Evolutionary conservation across 495 filamentous ascomycete species (phyloP).

Genomic region (Achaetomiella virescens): DNA sequence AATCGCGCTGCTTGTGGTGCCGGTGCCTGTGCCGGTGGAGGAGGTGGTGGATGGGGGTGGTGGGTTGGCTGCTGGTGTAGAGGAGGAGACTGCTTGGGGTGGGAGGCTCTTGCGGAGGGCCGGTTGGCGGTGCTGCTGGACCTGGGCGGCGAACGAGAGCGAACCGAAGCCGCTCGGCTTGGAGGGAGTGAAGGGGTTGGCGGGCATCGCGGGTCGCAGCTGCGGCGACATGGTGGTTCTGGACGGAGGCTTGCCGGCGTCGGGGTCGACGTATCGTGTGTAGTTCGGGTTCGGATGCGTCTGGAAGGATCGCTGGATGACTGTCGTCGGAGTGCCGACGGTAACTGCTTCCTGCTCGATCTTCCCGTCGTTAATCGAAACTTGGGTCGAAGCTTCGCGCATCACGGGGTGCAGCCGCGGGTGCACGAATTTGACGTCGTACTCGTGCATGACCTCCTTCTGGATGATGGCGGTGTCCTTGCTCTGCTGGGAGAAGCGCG

Average conservation of each 20-base stretch:
- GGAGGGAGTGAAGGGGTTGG: slow-evolving; percentile 29
- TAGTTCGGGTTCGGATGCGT: slow-evolving; percentile 89
- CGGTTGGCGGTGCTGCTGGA: slow-evolving; percentile 15
- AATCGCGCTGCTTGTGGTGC: neutral
- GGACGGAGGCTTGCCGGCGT: slow-evolving; percentile 31
- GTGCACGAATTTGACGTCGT: slow-evolving; percentile 92
- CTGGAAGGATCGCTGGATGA: slow-evolving; percentile 74
- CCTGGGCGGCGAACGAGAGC: slow-evolving; percentile 6
- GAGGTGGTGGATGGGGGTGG: slow-evolving; percentile 2
- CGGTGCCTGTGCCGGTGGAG: slow-evolving; percentile 8
- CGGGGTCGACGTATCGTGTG: slow-evolving; percentile 67
- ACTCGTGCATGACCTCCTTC: slow-evolving; percentile 89
- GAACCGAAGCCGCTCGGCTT: slow-evolving; percentile 8
- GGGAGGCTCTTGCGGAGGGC: slow-evolving; percentile 15
- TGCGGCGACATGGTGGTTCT: slow-evolving; percentile 21
- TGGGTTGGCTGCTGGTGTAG: neutral
- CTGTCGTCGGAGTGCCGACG: slow-evolving; percentile 67
- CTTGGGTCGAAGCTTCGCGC: slow-evolving; percentile 79
- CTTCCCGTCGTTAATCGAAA: slow-evolving; percentile 40
- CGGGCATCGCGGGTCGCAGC: slow-evolving; percentile 16
- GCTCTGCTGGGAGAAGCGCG: slow-evolving; percentile 70
- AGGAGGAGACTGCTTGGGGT: neutral
- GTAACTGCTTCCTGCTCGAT: slow-evolving; percentile 53
- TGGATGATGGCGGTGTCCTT: slow-evolving; percentile 81
- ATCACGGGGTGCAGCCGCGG: slow-evolving; percentile 75